Base-by-base conservation (phyloP, 78 protist species). In the Tieghemostelium lacteum region DNA sequence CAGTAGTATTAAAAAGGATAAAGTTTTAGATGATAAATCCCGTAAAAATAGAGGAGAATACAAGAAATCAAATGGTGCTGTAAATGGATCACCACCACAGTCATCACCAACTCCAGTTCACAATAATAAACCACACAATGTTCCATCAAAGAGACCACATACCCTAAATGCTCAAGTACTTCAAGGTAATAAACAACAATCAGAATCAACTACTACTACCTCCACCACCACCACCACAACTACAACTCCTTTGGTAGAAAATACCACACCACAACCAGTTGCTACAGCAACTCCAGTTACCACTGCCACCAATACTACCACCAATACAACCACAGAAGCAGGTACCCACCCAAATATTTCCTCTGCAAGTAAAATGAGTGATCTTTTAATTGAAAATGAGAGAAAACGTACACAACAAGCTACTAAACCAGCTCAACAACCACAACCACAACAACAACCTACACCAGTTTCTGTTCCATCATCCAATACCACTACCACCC, bases 61-160 rank as follows among this genome's bases (percentile, higher is more conserved):
- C 52, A 10, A 45, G 10, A 45, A 45, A 45, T 10, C 52, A 45
- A 6, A 10, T 45, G 52, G 52, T 45, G 52, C 10, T 45, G 52
- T 31, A 28, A 52, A 55, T 8, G 36, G 63, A 7, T 71, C 67
- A 61, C 36, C 77, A 33, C 77, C 36, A 71, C 75, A 45, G 49
- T 29, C n/a, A 37, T 16, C 45, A 64, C 22, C 34, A 36, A 50
- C 57, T 50, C 61, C 45, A 31, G 28, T 52, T n/a, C n/a, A n/a
- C n/a, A n/a, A n/a, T n/a, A n/a, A n/a, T n/a, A n/a, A n/a, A n/a
- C n/a, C n/a, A n/a, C n/a, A n/a, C n/a, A n/a, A n/a, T n/a, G n/a
- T n/a, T n/a, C n/a, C n/a, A 28, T 71, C 77, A 49, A 40, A 28
- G 34, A 71, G 52, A 71, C 77, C 77, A 71, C 58, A 40, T n/a